Conservation (phyloP, 768 basidiomycete species). For the Kondoa malvinella region DNA sequence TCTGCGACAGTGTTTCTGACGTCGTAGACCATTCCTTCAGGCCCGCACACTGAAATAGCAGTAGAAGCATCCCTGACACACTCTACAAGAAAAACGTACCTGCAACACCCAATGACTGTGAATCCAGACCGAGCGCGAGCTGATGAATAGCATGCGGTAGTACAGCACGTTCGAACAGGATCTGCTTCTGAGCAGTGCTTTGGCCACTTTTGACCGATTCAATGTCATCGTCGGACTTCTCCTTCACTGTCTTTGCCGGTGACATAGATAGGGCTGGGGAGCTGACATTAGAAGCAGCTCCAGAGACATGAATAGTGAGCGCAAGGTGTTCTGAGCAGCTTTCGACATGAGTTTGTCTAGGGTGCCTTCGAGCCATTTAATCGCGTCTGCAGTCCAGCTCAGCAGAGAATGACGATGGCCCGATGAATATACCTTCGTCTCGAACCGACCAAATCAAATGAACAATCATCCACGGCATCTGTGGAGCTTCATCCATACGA, state of each 20-base stretch:
- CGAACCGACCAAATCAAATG: not conserved
- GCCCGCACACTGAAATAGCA: not conserved
- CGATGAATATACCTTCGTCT: not conserved
- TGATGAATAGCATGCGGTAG: too few relatives aligned
- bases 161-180: too few relatives aligned
- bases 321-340: not conserved
- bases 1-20: not conserved
- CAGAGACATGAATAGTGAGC: too few relatives aligned
- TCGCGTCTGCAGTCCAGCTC: not conserved
- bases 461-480: too few relatives aligned
- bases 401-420: not conserved
- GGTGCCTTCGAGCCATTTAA: not conserved
- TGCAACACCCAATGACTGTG: not conserved
- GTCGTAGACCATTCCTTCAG: not conserved
- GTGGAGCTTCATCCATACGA: too few relatives aligned
- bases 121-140: too few relatives aligned
- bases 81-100: not conserved
- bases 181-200: too few relatives aligned
- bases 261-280: too few relatives aligned
- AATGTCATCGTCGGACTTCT: too few relatives aligned
- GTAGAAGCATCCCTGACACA: not conserved
- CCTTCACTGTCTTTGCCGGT: too few relatives aligned
- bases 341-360: not conserved
- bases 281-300: too few relatives aligned
- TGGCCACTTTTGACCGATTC: too few relatives aligned